Conservation (phyloP, 495 filamentous ascomycete genomes). For the Haplographium delicatum region DNA sequence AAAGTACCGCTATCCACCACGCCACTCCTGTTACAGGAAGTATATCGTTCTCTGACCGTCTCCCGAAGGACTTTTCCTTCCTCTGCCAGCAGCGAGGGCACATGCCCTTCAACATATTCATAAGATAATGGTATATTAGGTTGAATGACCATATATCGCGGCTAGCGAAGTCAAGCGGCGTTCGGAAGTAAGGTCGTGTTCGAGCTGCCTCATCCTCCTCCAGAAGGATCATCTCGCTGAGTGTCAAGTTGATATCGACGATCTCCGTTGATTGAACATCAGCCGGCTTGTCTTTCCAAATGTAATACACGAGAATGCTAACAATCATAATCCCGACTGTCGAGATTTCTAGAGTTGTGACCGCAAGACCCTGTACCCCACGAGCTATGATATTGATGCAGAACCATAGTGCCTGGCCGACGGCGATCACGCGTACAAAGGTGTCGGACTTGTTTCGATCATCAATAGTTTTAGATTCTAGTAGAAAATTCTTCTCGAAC, state of each 20-base stretch:
- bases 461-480: slow-evolving; percentile 23
- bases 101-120: too few relatives aligned
- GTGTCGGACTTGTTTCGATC: slow-evolving; percentile 31
- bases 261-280: not conserved
- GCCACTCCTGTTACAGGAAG: too few relatives aligned
- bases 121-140: slow-evolving; percentile 5
- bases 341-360: slow-evolving; percentile 8
- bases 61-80: too few relatives aligned
- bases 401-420: slow-evolving; percentile 11
- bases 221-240: slow-evolving; percentile 7
- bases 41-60: too few relatives aligned
- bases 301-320: not conserved
- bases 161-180: slow-evolving; percentile 19
- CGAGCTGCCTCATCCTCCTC: not conserved
- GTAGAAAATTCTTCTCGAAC: too few relatives aligned
- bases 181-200: not conserved
- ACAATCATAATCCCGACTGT: not conserved
- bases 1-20: too few relatives aligned
- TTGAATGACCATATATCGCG: slow-evolving; percentile 7
- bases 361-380: not conserved
- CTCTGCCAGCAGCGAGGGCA: too few relatives aligned
- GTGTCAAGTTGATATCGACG: not conserved
- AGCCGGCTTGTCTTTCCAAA: slow-evolving; percentile 7
- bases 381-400: slow-evolving; percentile 1
- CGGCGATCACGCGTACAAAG: slow-evolving; percentile 8